These are phyloP conservation scores for Talaromyces liani DNA, from an alignment of 495 filamentous ascomycete species.

Conservation along the genomic window DNA sequence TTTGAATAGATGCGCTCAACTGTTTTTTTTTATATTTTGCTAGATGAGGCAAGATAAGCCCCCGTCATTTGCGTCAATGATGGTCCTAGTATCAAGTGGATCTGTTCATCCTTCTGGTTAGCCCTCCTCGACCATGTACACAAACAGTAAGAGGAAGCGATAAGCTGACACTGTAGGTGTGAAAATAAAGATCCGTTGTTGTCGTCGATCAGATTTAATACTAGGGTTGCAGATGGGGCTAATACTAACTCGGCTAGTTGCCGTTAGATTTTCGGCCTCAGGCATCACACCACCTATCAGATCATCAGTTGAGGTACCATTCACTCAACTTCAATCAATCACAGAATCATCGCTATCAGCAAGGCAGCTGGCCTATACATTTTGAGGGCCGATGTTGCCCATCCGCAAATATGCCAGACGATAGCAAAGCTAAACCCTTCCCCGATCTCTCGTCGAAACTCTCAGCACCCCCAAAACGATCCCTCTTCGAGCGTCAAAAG, in stretches of 20 bases:
- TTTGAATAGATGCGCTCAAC: neutral
- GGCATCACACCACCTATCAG: neutral
- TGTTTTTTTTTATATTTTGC: neutral
- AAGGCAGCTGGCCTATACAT: neutral
- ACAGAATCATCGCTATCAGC: neutral
- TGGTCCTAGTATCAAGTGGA: neutral
- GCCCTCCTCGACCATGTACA: neutral
- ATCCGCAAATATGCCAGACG: constrained; percentile 31
- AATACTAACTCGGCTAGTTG: neutral
- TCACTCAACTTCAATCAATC: neutral
- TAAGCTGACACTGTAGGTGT: neutral
- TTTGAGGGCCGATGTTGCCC: neutral
- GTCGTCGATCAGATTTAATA: neutral
- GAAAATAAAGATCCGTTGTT: neutral
- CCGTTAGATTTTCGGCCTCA: neutral
- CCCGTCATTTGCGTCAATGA: neutral
- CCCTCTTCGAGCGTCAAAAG: constrained; percentile 86
- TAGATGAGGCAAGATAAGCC: neutral
- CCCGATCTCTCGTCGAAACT: constrained; percentile 82
- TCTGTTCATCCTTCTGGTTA: neutral
- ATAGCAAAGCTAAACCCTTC: constrained; percentile 52
- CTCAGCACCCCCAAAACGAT: constrained; percentile 73
- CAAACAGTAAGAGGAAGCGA: neutral
- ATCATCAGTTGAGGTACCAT: neutral
- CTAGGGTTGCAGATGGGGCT: neutral